Percentiles rank a stretch among this genome's conserved stretches.
phyloP scores from a whole-genome alignment of 2,329 filamentous ascomycete genomes.

The Penicillium sp. region DNA sequence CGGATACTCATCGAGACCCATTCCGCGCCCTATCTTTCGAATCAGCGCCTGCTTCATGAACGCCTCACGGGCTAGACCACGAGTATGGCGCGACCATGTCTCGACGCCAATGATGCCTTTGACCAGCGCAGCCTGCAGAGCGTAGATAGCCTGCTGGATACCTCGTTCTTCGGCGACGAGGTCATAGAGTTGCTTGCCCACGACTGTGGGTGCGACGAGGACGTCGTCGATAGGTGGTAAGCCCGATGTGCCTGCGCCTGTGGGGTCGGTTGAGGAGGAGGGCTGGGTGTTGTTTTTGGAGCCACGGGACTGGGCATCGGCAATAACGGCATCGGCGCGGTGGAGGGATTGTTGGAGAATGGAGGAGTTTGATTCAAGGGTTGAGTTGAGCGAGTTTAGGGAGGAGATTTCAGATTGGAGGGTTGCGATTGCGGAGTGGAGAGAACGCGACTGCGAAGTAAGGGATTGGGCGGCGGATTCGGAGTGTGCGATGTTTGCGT shows the following conservation, averaged over 20 bases:
- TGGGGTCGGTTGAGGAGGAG: conserved; percentile 38
- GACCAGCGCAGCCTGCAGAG: conserved; percentile 50
- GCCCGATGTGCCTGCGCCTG: conserved; percentile 32
- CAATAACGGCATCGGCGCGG: conserved; percentile 78
- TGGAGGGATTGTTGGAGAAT: conserved; percentile 78
- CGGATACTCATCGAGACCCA: conserved; percentile 44
- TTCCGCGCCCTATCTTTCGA: conserved; percentile 51
- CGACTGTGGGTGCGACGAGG: conserved; percentile 89
- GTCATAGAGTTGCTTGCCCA: conserved; percentile 89
- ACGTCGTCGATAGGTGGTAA: conserved; percentile 86
- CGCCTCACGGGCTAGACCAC: conserved; percentile 53
- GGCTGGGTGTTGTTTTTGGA: conserved; percentile 29
- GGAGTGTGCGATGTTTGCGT: conserved; percentile 72
- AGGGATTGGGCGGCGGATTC: conserved; percentile 75
- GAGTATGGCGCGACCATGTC: conserved; percentile 53
- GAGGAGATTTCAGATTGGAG: conserved; percentile 76
- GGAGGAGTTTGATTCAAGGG: conserved; percentile 76
- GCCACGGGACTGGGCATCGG: conserved; percentile 67
- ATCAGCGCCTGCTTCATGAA: conserved; percentile 53
- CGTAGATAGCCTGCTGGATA: conserved; percentile 84
- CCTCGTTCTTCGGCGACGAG: conserved; percentile 87
- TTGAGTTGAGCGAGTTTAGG: conserved; percentile 71
- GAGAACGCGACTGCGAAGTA: conserved; percentile 76
- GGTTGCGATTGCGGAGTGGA: conserved; percentile 69
- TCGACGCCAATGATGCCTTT: conserved; percentile 52